phyloP scores from a whole-genome alignment of 257 asterid species.

The Prunella vulgaris region DNA sequence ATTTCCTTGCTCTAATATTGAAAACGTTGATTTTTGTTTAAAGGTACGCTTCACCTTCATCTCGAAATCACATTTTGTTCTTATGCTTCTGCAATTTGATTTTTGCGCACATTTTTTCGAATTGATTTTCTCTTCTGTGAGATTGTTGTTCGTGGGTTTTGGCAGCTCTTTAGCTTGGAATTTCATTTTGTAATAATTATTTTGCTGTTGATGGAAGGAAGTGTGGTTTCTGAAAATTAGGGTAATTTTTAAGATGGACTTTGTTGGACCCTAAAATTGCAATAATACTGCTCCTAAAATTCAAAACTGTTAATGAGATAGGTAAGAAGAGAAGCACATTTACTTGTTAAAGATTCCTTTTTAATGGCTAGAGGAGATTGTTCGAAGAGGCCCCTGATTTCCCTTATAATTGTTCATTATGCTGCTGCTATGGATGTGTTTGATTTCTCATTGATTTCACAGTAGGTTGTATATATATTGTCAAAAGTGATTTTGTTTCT shows the following conservation, averaged over 20 bases:
- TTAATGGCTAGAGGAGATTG: neutral
- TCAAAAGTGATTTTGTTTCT: neutral
- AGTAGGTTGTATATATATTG: too few relatives aligned
- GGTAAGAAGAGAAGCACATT: constrained; percentile 1
- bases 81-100: neutral
- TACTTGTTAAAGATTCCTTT: neutral
- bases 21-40: neutral
- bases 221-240: neutral
- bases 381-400: neutral
- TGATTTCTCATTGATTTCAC: too few relatives aligned
- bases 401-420: neutral
- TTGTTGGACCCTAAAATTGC: neutral
- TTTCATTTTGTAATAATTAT: neutral
- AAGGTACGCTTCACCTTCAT: constrained; percentile 15
- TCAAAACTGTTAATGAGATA: neutral
- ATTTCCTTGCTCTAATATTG: constrained; percentile 4
- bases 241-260: neutral
- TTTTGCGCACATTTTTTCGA: neutral
- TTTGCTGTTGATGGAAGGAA: constrained; percentile 2
- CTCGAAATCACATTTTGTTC: neutral
- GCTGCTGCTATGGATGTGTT: neutral
- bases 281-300: neutral
- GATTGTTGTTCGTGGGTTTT: constrained; percentile 1
- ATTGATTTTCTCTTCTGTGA: constrained; percentile 6
- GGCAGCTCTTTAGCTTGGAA: neutral